phyloP scores from a whole-genome alignment of 495 filamentous ascomycete species.

The Podospora appendiculata region DNA sequence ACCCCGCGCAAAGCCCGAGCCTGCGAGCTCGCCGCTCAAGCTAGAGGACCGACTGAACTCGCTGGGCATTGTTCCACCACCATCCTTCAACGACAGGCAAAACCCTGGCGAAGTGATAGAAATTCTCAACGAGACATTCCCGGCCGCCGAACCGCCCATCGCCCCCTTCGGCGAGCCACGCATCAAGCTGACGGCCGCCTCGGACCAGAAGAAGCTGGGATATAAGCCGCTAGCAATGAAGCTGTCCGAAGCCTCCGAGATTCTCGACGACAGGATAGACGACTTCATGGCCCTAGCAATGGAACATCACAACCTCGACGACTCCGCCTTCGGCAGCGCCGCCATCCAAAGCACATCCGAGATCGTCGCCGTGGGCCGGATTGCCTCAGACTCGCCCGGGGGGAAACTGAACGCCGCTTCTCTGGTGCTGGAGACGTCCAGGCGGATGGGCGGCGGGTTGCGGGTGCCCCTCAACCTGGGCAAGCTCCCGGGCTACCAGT shows the following conservation, averaged over 20 bases:
- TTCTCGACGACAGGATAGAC: conserved; percentile 91
- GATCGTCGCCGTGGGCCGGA: conserved; percentile 83
- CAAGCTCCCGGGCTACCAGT: conserved; percentile 59
- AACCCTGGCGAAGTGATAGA: conserved; percentile 78
- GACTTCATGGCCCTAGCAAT: conserved; percentile 68
- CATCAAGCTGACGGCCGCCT: conserved; percentile 71
- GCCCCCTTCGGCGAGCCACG: conserved; percentile 67
- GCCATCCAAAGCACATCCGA: conserved; percentile 75
- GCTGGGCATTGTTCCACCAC: conserved; percentile 25
- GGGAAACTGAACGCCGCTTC: conserved; percentile 79
- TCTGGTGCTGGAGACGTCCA: conserved; percentile 77
- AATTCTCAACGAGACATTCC: conserved; percentile 70
- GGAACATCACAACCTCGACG: conserved; percentile 65
- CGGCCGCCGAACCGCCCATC: conserved; percentile 58
- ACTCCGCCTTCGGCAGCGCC: conserved; percentile 80
- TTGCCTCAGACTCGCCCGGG: conserved; percentile 76
- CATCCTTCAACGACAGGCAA: conserved; percentile 61
- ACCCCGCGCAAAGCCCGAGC: conserved; percentile 35
- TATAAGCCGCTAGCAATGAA: conserved; percentile 95
- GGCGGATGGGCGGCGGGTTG: conserved; percentile 73
- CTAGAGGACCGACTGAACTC: conserved; percentile 32
- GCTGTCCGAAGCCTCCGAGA: conserved; percentile 81
- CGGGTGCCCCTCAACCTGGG: conserved; percentile 74
- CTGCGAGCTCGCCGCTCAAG: conserved; percentile 38
- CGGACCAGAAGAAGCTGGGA: conserved; percentile 79